These are phyloP conservation scores for Meyerozyma sp. DNA, from an alignment of 1,139 yeast species.

Conservation along the genomic window DNA sequence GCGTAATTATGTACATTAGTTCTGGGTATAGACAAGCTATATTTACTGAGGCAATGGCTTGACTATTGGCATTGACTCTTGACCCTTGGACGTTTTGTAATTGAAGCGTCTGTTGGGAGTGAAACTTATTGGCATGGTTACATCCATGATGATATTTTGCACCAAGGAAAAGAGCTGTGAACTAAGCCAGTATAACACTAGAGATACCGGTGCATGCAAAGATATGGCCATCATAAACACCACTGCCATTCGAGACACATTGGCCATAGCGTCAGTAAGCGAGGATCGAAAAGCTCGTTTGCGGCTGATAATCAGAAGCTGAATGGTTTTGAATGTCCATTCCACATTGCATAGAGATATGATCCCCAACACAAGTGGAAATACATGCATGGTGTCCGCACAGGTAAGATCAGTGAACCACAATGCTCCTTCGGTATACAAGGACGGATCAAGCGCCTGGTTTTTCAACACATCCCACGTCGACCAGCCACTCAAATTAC, in stretches of 20 bases:
- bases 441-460: slow-evolving; percentile 49
- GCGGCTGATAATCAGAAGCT: slow-evolving; percentile 32
- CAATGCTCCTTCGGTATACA: slow-evolving; percentile 50
- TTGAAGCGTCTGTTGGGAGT: slow-evolving; percentile 37
- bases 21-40: not conserved
- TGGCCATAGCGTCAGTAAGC: slow-evolving; percentile 54
- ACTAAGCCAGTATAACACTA: slow-evolving; percentile 80
- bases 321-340: slow-evolving; percentile 59
- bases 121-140: slow-evolving; percentile 53
- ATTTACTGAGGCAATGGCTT: not conserved
- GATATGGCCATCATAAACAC: slow-evolving; percentile 80
- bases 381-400: slow-evolving; percentile 56
- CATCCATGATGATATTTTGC: slow-evolving; percentile 73
- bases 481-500: slow-evolving; percentile 74
- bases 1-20: not conserved
- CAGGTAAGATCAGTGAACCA: slow-evolving; percentile 60
- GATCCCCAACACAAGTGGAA: slow-evolving; percentile 70
- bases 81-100: slow-evolving; percentile 7
- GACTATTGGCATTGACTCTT: slow-evolving; percentile 2
- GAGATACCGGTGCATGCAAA: slow-evolving; percentile 79
- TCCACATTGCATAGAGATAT: slow-evolving; percentile 74
- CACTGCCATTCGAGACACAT: slow-evolving; percentile 67
- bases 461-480: slow-evolving; percentile 42
- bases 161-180: slow-evolving; percentile 71
- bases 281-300: slow-evolving; percentile 49